phyloP scores from a whole-genome alignment of 176 grass and related monocot genomes.

The Triticum turgidum region DNA sequence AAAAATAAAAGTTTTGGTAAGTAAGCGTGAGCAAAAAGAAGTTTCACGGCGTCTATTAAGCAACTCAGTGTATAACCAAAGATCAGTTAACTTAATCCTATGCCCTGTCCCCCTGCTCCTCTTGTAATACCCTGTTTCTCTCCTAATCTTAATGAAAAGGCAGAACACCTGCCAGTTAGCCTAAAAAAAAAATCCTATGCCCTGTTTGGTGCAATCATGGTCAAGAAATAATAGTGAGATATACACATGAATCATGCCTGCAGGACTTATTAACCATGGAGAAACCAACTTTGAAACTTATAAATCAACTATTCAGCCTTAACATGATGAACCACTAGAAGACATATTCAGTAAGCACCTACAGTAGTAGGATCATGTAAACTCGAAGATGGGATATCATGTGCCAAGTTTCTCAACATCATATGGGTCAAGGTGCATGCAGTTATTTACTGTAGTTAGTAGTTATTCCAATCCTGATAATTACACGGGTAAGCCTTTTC shows the following conservation, averaged over 20 bases:
- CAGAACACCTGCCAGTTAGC: too few species aligned
- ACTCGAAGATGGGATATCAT: conserved; percentile 11
- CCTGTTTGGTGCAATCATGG: not conserved
- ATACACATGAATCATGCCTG: not conserved
- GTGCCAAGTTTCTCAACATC: not conserved
- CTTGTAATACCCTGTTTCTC: too few species aligned
- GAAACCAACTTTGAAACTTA: not conserved
- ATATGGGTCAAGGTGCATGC: not conserved
- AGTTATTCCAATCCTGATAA: not conserved
- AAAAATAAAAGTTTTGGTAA: not conserved
- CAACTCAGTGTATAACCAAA: not conserved
- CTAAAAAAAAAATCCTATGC: not conserved
- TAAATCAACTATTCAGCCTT: conserved; percentile 6
- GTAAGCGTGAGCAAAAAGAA: not conserved
- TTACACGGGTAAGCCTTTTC: conserved; percentile 11
- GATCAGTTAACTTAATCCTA: not conserved
- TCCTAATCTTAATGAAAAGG: too few species aligned
- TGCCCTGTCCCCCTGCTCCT: not conserved
- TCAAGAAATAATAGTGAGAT: not conserved
- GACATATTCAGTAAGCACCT: not conserved
- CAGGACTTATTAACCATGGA: not conserved
- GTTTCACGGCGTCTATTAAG: conserved; percentile 1
- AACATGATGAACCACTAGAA: conserved; percentile 10
- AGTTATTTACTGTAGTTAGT: not conserved
- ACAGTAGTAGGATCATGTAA: not conserved